phyloP scores from a whole-genome alignment of 805 yeast genomes.

The Cyberlindnera subsufficiens region DNA sequence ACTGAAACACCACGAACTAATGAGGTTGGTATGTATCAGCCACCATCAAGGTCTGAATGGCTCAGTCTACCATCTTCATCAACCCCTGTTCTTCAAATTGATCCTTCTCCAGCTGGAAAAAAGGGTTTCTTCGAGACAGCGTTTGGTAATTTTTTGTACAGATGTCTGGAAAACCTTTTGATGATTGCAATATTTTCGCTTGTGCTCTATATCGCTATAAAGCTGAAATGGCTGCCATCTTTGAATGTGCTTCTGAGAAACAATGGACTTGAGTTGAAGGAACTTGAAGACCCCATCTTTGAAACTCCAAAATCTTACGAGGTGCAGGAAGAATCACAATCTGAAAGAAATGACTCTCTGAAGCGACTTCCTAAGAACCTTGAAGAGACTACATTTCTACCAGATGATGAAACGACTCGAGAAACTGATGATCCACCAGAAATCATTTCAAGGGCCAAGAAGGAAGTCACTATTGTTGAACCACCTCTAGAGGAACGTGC shows the following conservation, averaged over 20 bases:
- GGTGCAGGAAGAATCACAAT: neutral
- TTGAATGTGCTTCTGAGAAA: constrained; percentile 25
- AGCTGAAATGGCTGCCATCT: constrained; percentile 27
- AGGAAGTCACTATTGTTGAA: constrained; percentile 24
- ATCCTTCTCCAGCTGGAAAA: constrained; percentile 16
- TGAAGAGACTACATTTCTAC: neutral
- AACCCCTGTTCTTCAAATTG: constrained; percentile 20
- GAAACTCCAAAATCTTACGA: neutral
- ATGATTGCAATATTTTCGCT: constrained; percentile 27
- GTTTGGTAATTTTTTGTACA: constrained; percentile 26
- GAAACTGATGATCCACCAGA: constrained; percentile 1
- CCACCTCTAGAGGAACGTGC: constrained; percentile 20
- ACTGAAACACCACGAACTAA: constrained; percentile 11
- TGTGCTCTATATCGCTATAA: constrained; percentile 24
- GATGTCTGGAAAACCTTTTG: constrained; percentile 34
- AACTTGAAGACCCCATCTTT: constrained; percentile 5
- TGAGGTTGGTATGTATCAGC: constrained; percentile 8
- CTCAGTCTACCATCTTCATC: constrained; percentile 15
- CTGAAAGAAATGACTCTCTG: no score
- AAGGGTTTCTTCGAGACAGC: constrained; percentile 16
- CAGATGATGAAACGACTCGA: neutral
- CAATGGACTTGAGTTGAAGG: constrained; percentile 27
- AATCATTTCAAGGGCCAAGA: constrained; percentile 7
- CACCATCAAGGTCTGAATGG: constrained; percentile 16
- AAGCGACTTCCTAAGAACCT: neutral